Base-by-base conservation (phyloP, 2,329 filamentous ascomycete genomes). In the Helotiales sp. region DNA sequence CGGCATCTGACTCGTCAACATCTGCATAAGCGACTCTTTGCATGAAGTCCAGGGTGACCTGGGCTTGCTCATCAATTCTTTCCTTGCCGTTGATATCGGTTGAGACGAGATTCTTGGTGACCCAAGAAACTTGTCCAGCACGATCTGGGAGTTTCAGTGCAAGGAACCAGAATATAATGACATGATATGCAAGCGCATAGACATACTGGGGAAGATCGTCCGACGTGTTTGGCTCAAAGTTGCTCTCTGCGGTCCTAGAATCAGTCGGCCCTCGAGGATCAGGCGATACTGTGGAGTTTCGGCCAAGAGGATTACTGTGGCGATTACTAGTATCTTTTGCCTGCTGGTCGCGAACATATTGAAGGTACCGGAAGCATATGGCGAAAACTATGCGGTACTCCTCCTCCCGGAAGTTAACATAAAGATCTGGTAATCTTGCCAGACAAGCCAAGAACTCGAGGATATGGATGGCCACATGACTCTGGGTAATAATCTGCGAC, bases 141-240 rank as follows among this genome's bases (percentile, higher is more conserved):
- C 96, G 89, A 76, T 97, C 93, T 43, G 90, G 87, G 61, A 97
- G 85, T 75, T 93, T 95, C 73, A 99, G 79, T 0, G 93, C 92
- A 72, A 99, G 85, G 77, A 98, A 99, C 96, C 96, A 99, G 77
- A 97, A 97, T 1, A 93, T 91, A 71, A 99, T 94, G 73, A 97
- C 93, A 77, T 98, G 94, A 77, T 97, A 97, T 8, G 95, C 95
- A 61, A 98, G 83, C 1, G 93, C 92, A 78, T 96, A 96, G 28
- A 99, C 93, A 77, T 99, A 99, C 78, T 96, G 92, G 4, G 94
- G 93, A 59, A 97, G 84, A 71, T 96, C 93, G 69, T 96, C 91
- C 7, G 89, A 84, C 69, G 82, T 75, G 64, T 81, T 80, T 66
- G 76, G 73, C 49, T 75, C 72, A 54, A 73, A 67, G 75, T 78